Conservation (phyloP, 371 early-diverging fungal species). For the Mucor plumbeus region DNA sequence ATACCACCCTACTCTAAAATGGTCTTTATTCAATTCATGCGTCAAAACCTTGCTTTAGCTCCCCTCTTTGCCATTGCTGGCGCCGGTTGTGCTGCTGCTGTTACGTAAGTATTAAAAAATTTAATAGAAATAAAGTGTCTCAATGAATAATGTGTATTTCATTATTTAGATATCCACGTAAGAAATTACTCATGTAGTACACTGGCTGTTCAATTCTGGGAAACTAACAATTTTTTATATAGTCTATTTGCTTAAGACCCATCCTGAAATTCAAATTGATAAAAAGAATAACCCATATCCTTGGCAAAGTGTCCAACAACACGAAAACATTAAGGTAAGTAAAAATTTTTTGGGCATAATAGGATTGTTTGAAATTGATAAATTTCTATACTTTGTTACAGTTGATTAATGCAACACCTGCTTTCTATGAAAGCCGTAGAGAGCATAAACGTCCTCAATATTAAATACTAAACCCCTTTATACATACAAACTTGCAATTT, state of each 20-base stretch:
- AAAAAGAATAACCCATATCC: slow-evolving; percentile 53
- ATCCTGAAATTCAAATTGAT: slow-evolving; percentile 56
- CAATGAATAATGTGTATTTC: neutral
- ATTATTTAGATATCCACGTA: slow-evolving; percentile 29
- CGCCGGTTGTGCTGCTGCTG: slow-evolving; percentile 51
- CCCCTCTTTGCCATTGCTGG: slow-evolving; percentile 54
- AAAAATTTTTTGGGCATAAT: neutral
- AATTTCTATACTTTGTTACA: neutral
- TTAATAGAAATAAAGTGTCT: neutral
- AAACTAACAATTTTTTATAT: slow-evolving; percentile 3
- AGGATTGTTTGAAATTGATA: neutral
- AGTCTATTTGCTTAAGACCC: slow-evolving; percentile 50
- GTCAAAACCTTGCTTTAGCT: slow-evolving; percentile 46
- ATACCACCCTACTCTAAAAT: slow-evolving; percentile 21
- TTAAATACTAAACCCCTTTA: neutral
- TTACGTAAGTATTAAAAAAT: slow-evolving; percentile 34
- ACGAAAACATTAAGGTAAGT: slow-evolving; percentile 52
- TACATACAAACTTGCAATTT: neutral
- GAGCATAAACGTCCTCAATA: slow-evolving; percentile 11
- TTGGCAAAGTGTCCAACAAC: slow-evolving; percentile 52
- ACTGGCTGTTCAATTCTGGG: neutral
- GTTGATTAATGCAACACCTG: slow-evolving; percentile 23
- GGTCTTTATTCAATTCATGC: slow-evolving; percentile 33
- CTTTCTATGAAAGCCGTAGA: slow-evolving; percentile 20
- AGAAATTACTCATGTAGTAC: neutral